phyloP scores from a whole-genome alignment of 805 yeast species.

The Kuraishia molischiana region DNA sequence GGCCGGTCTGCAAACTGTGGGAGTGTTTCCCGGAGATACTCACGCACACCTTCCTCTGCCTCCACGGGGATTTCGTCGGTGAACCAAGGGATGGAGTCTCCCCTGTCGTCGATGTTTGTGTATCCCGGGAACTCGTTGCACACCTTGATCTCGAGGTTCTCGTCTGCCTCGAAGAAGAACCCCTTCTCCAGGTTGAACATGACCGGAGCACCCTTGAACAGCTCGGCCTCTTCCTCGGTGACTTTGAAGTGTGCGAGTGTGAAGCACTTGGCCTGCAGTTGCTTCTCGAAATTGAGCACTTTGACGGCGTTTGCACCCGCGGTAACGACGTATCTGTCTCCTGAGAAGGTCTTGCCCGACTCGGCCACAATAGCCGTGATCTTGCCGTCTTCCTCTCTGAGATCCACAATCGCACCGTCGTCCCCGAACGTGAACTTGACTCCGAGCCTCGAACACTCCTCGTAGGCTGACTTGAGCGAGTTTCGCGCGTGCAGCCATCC shows the following conservation, averaged over 20 bases:
- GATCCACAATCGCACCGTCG: slow-evolving; percentile 5
- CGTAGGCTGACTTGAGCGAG: slow-evolving; percentile 12
- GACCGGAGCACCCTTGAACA: slow-evolving; percentile 27
- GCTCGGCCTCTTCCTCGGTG: slow-evolving; percentile 23
- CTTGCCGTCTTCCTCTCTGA: slow-evolving; percentile 9
- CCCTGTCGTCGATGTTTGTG: slow-evolving; percentile 15
- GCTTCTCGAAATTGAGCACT: slow-evolving; percentile 17
- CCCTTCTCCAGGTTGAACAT: slow-evolving; percentile 32
- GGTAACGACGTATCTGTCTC: slow-evolving; percentile 21
- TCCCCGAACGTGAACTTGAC: slow-evolving; percentile 13
- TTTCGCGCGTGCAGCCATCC: slow-evolving; percentile 20
- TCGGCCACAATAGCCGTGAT: slow-evolving; percentile 6
- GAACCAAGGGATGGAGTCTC: slow-evolving; percentile 21
- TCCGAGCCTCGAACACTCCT: slow-evolving; percentile 10
- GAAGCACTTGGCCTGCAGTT: slow-evolving; percentile 26
- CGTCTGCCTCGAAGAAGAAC: slow-evolving; percentile 31
- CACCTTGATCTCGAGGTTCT: slow-evolving; percentile 30
- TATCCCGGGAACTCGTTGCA: slow-evolving; percentile 23
- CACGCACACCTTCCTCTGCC: slow-evolving; percentile 16
- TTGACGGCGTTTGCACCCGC: slow-evolving; percentile 28
- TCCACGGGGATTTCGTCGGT: slow-evolving; percentile 9
- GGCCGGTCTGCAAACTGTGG: slow-evolving; percentile 24
- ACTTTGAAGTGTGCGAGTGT: slow-evolving; percentile 26
- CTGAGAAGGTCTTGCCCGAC: slow-evolving; percentile 16
- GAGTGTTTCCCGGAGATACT: slow-evolving; percentile 15